Evolutionary conservation across 768 basidiomycete genomes (phyloP), one percentile per base, ranked within the genome.

Genomic region (Leccinum disarticulatum): DNA sequence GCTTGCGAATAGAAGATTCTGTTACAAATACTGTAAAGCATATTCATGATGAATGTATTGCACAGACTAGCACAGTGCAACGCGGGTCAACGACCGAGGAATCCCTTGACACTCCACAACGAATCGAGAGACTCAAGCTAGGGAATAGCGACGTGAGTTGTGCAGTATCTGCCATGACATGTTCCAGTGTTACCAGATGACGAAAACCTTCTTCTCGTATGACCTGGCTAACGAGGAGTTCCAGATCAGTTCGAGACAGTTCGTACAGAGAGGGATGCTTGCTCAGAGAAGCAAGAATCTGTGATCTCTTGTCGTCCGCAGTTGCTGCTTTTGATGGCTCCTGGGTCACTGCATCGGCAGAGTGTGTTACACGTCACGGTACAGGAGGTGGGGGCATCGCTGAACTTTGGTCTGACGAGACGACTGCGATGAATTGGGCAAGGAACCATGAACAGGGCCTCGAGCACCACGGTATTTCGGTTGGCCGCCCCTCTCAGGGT

Each of bases 201-300:
- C 80, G 73, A 68, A 97, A 93, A 7, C 92, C 86, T 55, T 94
- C 86, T 70, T 91, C 89, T 55, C 84, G 81, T 17, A 91, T 78
- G 25, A 90, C 80, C 28, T 85, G 79, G 11, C 80, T 78, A 17
- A 91, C 79, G 3, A 87, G 68, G 49, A 73, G 72, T 65, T 90
- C 87, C 13, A 91, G 79, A 7, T 80, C 77, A 11, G 71, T 58
- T 35, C 71, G 75, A 25, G 87, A 70, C 28, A 90, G 70, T 54
- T 81, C 72, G 62, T 88, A 87, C n/a, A 90, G 64, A 1, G 74
- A 73, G 0, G 81, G 75, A 19, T 74, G 65, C 36, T 84, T 77
- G 43, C 73, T 73, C 15, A 88, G 71, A 1, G 80, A 76, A 7
- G 76, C 48, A 60, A 77, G 65, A 56, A 82, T 25, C 49, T 71